Conservation (phyloP, 805 yeast species). For the Hanseniaspora lindneri region DNA sequence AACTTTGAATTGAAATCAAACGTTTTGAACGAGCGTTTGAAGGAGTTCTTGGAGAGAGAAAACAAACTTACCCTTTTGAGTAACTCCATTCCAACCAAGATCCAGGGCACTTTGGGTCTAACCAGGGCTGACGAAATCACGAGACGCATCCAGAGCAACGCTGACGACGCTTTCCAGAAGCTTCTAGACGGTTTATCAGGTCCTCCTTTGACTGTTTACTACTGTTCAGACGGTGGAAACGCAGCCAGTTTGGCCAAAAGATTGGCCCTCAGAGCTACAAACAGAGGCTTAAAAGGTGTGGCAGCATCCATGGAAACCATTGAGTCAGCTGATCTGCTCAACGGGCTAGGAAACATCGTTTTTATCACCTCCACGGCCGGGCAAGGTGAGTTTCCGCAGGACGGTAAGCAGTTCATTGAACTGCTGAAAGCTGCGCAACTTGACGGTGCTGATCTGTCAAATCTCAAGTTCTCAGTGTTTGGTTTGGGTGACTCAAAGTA, state of each 20-base stretch:
- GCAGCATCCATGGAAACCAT: conserved; percentile 55
- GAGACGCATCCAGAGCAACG: conserved; percentile 48
- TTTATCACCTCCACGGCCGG: conserved; percentile 85
- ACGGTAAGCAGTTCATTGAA: conserved; percentile 65
- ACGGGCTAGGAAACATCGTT: conserved; percentile 49
- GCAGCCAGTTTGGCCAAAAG: conserved; percentile 75
- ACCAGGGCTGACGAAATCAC: conserved; percentile 48
- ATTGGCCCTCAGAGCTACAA: conserved; percentile 64
- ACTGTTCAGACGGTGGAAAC: conserved; percentile 86
- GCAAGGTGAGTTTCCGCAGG: conserved; percentile 86
- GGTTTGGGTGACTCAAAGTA: conserved; percentile 90
- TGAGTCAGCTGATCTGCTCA: conserved; percentile 54
- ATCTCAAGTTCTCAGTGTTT: conserved; percentile 57
- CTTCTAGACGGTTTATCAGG: conserved; percentile 81
- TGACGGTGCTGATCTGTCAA: conserved; percentile 50
- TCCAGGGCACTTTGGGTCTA: conserved; percentile 57
- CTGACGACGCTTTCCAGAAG: conserved; percentile 64
- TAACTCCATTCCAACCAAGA: conserved; percentile 45
- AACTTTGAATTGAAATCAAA: conserved; percentile 75
- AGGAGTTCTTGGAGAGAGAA: conserved; percentile 76
- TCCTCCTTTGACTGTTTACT: conserved; percentile 77
- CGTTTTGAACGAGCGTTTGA: conserved; percentile 60
- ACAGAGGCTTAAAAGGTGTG: conserved; percentile 49
- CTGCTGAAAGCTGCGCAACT: conserved; percentile 52
- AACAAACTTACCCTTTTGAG: conserved; percentile 73